phyloP scores from a whole-genome alignment of 306 rosid species.

The Fragaria vesca region DNA sequence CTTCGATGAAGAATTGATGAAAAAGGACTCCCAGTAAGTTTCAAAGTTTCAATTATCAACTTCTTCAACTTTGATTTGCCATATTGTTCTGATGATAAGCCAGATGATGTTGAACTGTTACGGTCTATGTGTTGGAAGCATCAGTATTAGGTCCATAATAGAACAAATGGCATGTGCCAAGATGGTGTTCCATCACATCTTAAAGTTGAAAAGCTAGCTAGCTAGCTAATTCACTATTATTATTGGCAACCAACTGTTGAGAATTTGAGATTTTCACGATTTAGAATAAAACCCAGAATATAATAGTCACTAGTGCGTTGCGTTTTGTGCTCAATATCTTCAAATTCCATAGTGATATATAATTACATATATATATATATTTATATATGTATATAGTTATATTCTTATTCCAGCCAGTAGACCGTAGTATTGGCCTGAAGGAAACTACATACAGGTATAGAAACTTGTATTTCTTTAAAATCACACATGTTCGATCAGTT shows the following conservation, averaged over 20 bases:
- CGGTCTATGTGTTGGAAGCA: constrained; percentile 14
- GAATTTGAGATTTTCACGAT: constrained; percentile 9
- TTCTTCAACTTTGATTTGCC: not conserved
- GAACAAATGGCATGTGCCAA: constrained; percentile 25
- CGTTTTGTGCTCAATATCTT: not conserved
- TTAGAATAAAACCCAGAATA: not conserved
- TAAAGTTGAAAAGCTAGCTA: constrained; percentile 7
- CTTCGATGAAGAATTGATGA: constrained; percentile 63
- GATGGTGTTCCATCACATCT: constrained; percentile 17
- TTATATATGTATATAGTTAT: no score
- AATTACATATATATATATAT: not conserved
- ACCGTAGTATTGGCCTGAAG: constrained; percentile 6
- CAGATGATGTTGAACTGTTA: not conserved
- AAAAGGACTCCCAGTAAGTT: constrained; percentile 67
- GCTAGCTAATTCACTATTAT: not conserved
- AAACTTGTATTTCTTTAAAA: constrained; percentile 9
- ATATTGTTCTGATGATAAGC: not conserved
- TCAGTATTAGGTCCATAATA: not conserved
- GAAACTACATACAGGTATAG: not conserved
- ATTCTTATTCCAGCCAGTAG: not conserved
- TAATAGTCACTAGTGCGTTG: not conserved
- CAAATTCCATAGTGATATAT: not conserved
- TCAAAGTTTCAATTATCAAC: constrained; percentile 14
- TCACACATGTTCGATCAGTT: constrained; percentile 8
- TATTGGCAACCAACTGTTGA: constrained; percentile 12